Evolutionary conservation across 495 filamentous ascomycete species (phyloP).

Genomic region (Terfezia boudieri): DNA sequence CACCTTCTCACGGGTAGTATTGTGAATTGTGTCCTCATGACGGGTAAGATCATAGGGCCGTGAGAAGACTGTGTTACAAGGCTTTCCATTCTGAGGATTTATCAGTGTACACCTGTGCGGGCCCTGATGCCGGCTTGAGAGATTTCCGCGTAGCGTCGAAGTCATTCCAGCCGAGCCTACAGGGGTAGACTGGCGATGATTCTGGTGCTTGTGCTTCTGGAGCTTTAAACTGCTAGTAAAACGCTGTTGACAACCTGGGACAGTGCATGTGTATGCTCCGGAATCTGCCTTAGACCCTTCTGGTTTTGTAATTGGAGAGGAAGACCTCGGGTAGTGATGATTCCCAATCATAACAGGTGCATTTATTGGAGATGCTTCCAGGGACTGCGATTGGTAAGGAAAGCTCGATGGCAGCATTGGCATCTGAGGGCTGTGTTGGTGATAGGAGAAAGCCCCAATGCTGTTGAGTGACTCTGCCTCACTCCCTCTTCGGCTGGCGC

Average conservation of each 20-base stretch:
- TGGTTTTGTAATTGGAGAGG: conserved; percentile 24
- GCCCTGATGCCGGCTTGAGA: conserved; percentile 42
- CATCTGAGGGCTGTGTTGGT: not conserved
- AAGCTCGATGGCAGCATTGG: not conserved
- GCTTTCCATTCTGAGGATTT: conserved; percentile 89
- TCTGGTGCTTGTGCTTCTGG: conserved; percentile 90
- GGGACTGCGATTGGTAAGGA: not conserved
- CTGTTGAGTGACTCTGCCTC: conserved; percentile 1
- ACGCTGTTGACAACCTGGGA: conserved; percentile 68
- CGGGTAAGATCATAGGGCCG: conserved; percentile 94
- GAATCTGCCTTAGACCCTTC: conserved; percentile 44
- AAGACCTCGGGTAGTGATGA: not conserved
- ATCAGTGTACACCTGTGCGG: conserved; percentile 78
- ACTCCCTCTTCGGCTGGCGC: conserved; percentile 21
- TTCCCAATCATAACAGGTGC: not conserved
- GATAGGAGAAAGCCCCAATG: not conserved
- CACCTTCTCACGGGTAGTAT: conserved; percentile 84
- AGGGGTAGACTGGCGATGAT: conserved; percentile 43
- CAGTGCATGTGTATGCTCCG: conserved; percentile 88
- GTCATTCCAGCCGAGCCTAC: conserved; percentile 25
- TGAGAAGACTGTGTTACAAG: conserved; percentile 89
- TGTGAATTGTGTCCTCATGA: conserved; percentile 96
- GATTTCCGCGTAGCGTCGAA: conserved; percentile 21
- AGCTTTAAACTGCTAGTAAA: conserved; percentile 72
- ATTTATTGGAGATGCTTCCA: not conserved